phyloP scores from a whole-genome alignment of 2,329 filamentous ascomycete genomes.

The Coniochaeta ligniaria region DNA sequence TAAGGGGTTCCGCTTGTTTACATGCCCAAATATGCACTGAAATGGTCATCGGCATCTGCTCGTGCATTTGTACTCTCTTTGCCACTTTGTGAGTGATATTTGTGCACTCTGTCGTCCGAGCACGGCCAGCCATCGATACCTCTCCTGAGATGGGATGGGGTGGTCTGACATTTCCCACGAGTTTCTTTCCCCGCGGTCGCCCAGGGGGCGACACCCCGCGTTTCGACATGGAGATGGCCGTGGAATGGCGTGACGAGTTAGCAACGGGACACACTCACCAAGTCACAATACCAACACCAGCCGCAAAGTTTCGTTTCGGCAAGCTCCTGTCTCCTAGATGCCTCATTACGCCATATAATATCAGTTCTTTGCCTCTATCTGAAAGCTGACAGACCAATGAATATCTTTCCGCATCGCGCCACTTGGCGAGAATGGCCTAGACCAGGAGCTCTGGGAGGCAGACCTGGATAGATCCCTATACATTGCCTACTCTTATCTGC shows the following conservation, averaged over 20 bases:
- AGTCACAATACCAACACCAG: neutral
- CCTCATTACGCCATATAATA: neutral
- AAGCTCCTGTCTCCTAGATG: neutral
- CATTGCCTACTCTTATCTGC: neutral
- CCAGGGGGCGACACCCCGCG: neutral
- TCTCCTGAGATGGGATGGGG: neutral
- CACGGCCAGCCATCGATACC: slow-evolving; percentile 2
- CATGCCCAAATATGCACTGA: neutral
- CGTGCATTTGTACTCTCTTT: neutral
- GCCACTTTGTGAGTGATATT: neutral
- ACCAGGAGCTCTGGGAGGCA: neutral
- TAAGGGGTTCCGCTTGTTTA: neutral
- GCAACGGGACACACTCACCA: neutral
- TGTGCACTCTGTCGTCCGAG: neutral
- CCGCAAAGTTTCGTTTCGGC: neutral
- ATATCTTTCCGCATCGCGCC: neutral
- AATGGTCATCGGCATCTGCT: neutral
- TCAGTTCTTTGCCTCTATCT: neutral
- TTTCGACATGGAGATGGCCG: neutral
- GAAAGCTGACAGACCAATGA: neutral
- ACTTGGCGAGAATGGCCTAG: neutral
- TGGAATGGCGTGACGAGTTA: neutral
- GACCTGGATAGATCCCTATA: neutral
- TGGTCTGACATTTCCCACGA: neutral
- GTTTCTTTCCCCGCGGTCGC: neutral